Percentiles rank a stretch among this genome's conserved stretches.
phyloP scores from a whole-genome alignment of 140 eudicot species.

The Ambrosia hybrid region DNA sequence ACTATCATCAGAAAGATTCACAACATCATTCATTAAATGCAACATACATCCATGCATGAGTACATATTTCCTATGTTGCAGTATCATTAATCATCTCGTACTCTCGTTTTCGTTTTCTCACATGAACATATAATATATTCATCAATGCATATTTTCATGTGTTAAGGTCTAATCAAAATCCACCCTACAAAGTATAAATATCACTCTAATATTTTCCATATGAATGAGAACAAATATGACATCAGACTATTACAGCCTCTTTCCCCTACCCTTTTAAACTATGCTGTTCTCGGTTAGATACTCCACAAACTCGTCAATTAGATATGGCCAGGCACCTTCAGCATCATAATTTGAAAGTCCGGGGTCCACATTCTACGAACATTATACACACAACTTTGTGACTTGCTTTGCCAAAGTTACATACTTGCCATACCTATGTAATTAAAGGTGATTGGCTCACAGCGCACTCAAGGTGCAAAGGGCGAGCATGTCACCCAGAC shows the following conservation, averaged over 20 bases:
- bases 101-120: background rate
- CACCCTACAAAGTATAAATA: background rate
- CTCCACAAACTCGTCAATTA: constrained; percentile 73
- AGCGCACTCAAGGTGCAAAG: no score
- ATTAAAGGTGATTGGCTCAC: no score
- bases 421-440: no score
- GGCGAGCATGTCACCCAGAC: no score
- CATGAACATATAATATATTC: background rate
- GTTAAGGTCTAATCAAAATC: constrained; percentile 1
- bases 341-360: constrained; percentile 66
- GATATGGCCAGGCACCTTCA: constrained; percentile 91
- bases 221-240: background rate
- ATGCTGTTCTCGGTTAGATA: constrained; percentile 61
- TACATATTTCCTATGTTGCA: background rate
- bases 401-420: no score
- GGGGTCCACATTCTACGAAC: constrained; percentile 67
- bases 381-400: background rate
- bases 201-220: background rate
- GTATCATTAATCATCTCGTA: background rate
- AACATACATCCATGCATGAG: background rate
- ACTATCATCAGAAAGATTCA: no score
- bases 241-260: constrained; percentile 35
- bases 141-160: constrained; percentile 14
- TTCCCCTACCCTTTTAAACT: constrained; percentile 37
- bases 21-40: background rate